phyloP scores from a whole-genome alignment of 164 flowering plant species.

The Magnolia changhungtana region DNA sequence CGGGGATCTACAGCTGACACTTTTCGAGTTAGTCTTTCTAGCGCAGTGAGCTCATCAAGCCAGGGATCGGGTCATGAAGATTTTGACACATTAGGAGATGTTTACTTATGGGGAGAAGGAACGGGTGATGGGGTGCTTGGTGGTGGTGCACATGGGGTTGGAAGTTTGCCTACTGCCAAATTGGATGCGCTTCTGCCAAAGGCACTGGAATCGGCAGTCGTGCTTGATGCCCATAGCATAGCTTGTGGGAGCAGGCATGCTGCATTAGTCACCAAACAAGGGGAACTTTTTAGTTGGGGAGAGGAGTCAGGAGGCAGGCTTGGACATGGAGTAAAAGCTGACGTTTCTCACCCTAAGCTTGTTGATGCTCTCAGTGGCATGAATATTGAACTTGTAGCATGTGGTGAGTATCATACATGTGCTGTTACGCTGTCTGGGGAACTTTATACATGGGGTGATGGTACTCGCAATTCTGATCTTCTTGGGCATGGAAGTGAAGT shows the following conservation, averaged over 20 bases:
- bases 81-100: conserved; percentile 81
- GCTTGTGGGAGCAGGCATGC: conserved; percentile 89
- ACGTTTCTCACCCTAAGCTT: conserved; percentile 68
- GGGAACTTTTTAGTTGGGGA: conserved; percentile 94
- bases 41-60: conserved; percentile 90
- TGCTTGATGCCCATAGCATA: conserved; percentile 70
- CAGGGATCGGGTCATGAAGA: conserved; percentile 77
- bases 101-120: conserved; percentile 88
- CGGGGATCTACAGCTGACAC: conserved; percentile 60
- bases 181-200: conserved; percentile 70
- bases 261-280: conserved; percentile 72
- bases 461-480: conserved; percentile 51
- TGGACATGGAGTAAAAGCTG: conserved; percentile 81
- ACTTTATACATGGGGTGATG: conserved; percentile 95
- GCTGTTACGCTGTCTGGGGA: conserved; percentile 83
- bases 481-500: conserved; percentile 81
- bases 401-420: conserved; percentile 93
- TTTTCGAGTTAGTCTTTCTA: conserved; percentile 79
- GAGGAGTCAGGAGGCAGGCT: conserved; percentile 90
- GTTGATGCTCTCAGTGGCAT: conserved; percentile 61
- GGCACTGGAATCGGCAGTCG: conserved; percentile 67
- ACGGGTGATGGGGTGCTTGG: conserved; percentile 64
- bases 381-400: conserved; percentile 69
- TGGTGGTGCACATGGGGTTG: conserved; percentile 49
- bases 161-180: conserved; percentile 32